phyloP scores from a whole-genome alignment of 352 stramenopile species.

The Blastocystis sp. region DNA sequence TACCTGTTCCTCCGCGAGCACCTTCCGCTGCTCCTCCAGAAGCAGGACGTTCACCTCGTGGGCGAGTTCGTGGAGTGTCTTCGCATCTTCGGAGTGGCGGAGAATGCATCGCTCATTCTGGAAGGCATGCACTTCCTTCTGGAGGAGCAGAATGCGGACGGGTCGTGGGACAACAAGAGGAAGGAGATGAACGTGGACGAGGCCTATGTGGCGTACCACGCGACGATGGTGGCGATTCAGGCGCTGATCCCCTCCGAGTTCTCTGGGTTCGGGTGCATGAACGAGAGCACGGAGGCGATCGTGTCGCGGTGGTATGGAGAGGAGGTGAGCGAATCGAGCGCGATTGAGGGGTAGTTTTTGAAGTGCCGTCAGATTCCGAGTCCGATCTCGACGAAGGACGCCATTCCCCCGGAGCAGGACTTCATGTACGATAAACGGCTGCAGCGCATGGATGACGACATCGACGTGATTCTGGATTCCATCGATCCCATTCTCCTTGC shows the following conservation, averaged over 20 bases:
- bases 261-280: conserved; percentile 45
- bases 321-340: not conserved
- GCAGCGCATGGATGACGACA: not conserved
- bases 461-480: conserved; percentile 18
- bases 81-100: conserved; percentile 68
- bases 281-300: conserved; percentile 47
- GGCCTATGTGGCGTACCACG: conserved; percentile 59
- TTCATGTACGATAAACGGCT: conserved; percentile 35
- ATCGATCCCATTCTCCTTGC: not conserved
- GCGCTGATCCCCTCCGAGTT: conserved; percentile 28
- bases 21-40: conserved; percentile 78
- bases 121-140: conserved; percentile 70
- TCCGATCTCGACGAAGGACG: not conserved
- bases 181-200: conserved; percentile 12
- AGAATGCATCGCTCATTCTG: conserved; percentile 61
- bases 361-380: not conserved
- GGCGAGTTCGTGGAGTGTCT: conserved; percentile 74
- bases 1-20: conserved; percentile 84
- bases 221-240: conserved; percentile 48
- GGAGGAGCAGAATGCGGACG: conserved; percentile 51
- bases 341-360: conserved; percentile 15
- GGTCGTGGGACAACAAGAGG: conserved; percentile 35
- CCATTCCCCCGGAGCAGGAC: not conserved
- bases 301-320: conserved; percentile 38
- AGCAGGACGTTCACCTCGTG: conserved; percentile 78